phyloP scores from a whole-genome alignment of 23 red algal genomes.

The Gracilariopsis chorda region DNA sequence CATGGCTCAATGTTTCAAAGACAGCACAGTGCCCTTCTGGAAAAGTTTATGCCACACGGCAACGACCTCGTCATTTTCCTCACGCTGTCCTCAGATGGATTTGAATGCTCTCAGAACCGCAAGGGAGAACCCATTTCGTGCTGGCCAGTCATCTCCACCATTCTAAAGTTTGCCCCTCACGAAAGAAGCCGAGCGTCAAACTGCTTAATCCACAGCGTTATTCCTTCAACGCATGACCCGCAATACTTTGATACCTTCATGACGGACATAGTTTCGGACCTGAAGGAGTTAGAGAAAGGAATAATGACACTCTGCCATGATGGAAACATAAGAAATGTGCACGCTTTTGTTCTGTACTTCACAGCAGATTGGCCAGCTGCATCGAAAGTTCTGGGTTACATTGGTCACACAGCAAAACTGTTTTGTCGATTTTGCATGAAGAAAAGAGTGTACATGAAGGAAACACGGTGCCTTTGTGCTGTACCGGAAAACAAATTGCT shows the following conservation, averaged over 20 bases:
- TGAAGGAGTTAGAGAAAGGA: background rate
- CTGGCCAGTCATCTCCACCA: conserved; percentile 4
- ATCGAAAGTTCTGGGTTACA: background rate
- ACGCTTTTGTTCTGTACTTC: background rate
- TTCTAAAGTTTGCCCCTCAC: background rate
- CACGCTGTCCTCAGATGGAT: background rate
- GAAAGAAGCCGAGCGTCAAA: background rate
- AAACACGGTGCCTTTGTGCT: background rate
- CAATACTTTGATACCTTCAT: background rate
- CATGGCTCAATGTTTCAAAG: background rate
- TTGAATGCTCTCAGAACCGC: background rate
- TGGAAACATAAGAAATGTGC: background rate
- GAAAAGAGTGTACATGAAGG: background rate
- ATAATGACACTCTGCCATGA: background rate
- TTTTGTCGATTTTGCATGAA: background rate
- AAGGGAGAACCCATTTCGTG: background rate
- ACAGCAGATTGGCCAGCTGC: background rate
- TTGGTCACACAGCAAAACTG: background rate
- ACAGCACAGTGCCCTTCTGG: background rate
- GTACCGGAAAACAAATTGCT: background rate
- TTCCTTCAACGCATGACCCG: background rate
- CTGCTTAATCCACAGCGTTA: background rate
- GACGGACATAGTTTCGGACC: background rate
- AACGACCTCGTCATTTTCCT: no score
- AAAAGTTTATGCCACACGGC: no score